Evolutionary conservation across 345 rosid genomes (phyloP).

Genomic region (Ceriops tagal): DNA sequence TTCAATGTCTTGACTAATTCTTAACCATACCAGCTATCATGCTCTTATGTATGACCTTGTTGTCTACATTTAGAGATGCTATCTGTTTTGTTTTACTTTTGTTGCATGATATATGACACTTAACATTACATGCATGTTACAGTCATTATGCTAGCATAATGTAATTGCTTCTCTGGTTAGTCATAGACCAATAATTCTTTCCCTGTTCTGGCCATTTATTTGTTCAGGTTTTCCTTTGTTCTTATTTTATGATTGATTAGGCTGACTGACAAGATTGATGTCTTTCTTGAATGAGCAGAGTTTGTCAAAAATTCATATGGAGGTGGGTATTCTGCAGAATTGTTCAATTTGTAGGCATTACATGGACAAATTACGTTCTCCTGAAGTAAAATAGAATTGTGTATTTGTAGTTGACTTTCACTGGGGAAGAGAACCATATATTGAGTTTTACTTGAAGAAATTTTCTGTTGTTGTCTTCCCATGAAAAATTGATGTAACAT

Average conservation of each 20-base stretch:
- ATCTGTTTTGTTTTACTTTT: too few relatives aligned
- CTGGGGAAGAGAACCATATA: too few relatives aligned
- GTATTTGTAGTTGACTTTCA: too few relatives aligned
- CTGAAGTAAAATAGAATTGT: too few relatives aligned
- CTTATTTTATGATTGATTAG: constrained; percentile 50
- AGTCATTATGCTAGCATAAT: not conserved
- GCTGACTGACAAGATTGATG: constrained; percentile 69
- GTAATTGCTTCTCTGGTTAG: not conserved
- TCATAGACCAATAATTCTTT: not conserved
- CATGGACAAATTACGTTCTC: not conserved
- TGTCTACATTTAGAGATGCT: not conserved
- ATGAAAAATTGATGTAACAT: too few relatives aligned
- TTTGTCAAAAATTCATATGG: constrained; percentile 45
- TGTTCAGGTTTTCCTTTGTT: constrained; percentile 41
- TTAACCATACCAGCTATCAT: not conserved
- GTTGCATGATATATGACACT: not conserved
- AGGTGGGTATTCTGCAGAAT: constrained; percentile 51
- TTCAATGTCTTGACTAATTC: not conserved
- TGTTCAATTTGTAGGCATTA: not conserved
- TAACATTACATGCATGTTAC: not conserved
- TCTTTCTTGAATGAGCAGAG: constrained; percentile 80
- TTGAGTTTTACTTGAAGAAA: too few relatives aligned
- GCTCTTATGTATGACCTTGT: not conserved
- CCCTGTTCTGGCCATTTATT: constrained; percentile 7
- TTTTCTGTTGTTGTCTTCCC: too few relatives aligned